Evolutionary conservation across 2,329 filamentous ascomycete species (phyloP).

Genomic region (Talaromyces sp.): DNA sequence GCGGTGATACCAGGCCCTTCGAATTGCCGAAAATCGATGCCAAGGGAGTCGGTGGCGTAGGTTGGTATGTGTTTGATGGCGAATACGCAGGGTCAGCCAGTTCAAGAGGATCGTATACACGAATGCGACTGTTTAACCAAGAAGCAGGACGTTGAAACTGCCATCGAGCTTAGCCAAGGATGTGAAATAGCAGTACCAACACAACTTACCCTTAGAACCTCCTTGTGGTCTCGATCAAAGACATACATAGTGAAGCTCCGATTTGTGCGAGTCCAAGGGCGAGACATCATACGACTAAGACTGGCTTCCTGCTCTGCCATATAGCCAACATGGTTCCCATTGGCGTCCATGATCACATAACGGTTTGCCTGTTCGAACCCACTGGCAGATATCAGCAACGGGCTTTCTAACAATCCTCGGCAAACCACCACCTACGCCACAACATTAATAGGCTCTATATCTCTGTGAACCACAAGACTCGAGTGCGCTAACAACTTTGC

Average conservation of each 20-base stretch:
- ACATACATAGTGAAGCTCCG: constrained; percentile 61
- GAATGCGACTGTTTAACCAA: constrained; percentile 57
- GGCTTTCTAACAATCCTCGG: background rate
- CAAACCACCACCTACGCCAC: constrained; percentile 41
- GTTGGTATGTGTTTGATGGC: constrained; percentile 40
- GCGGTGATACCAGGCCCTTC: constrained; percentile 48
- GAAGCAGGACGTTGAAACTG: constrained; percentile 59
- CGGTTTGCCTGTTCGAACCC: constrained; percentile 64
- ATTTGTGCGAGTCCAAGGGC: constrained; percentile 59
- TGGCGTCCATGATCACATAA: constrained; percentile 61
- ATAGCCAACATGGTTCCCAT: constrained; percentile 59
- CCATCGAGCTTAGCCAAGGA: background rate
- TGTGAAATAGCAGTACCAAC: background rate
- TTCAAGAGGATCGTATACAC: constrained; percentile 51
- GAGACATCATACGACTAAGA: constrained; percentile 50
- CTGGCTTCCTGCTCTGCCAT: constrained; percentile 60
- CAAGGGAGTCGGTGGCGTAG: constrained; percentile 38
- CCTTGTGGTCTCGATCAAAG: constrained; percentile 56
- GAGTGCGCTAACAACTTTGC: constrained; percentile 56
- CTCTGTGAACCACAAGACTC: constrained; percentile 57
- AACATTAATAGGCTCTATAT: constrained; percentile 63
- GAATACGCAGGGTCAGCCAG: constrained; percentile 27
- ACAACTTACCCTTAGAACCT: constrained; percentile 48
- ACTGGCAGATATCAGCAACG: constrained; percentile 18
- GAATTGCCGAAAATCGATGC: constrained; percentile 34